These are phyloP conservation scores for Kodamaea suecica DNA, from an alignment of 1,139 yeast species.

Conservation along the genomic window DNA sequence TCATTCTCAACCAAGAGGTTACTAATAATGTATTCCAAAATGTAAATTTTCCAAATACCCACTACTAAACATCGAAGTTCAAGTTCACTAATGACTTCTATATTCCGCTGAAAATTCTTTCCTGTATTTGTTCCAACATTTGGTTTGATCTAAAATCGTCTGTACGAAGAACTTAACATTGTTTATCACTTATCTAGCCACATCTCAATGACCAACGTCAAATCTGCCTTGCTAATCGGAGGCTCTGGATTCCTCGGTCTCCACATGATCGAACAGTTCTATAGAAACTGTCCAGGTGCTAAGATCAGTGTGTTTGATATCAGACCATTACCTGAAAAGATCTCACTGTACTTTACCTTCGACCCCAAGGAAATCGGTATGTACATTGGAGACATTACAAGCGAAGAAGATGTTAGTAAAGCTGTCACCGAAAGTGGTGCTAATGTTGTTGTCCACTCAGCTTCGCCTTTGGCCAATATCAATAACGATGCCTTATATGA, in stretches of 20 bases:
- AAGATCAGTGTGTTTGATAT: slow-evolving; percentile 85
- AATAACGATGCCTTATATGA: slow-evolving; percentile 63
- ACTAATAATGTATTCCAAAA: too few species aligned
- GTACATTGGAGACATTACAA: slow-evolving; percentile 83
- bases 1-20: too few species aligned
- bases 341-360: slow-evolving; percentile 74
- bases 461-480: slow-evolving; percentile 69
- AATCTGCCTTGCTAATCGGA: slow-evolving; percentile 80
- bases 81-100: too few species aligned
- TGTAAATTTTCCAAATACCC: too few species aligned
- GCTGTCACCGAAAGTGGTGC: slow-evolving; percentile 65
- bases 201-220: slow-evolving; percentile 21
- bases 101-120: too few species aligned
- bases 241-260: slow-evolving; percentile 95
- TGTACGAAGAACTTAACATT: too few species aligned
- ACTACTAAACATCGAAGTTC: too few species aligned
- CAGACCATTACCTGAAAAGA: slow-evolving; percentile 72
- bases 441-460: slow-evolving; percentile 87
- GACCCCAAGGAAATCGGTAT: slow-evolving; percentile 54
- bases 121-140: too few species aligned
- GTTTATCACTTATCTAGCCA: background rate
- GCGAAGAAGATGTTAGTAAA: slow-evolving; percentile 58
- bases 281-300: slow-evolving; percentile 63
- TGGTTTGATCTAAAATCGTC: too few species aligned
- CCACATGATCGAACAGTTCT: slow-evolving; percentile 84